Evolutionary conservation across 2,329 filamentous ascomycete species (phyloP).

Genomic region (Cadophora luteo-olivacea): DNA sequence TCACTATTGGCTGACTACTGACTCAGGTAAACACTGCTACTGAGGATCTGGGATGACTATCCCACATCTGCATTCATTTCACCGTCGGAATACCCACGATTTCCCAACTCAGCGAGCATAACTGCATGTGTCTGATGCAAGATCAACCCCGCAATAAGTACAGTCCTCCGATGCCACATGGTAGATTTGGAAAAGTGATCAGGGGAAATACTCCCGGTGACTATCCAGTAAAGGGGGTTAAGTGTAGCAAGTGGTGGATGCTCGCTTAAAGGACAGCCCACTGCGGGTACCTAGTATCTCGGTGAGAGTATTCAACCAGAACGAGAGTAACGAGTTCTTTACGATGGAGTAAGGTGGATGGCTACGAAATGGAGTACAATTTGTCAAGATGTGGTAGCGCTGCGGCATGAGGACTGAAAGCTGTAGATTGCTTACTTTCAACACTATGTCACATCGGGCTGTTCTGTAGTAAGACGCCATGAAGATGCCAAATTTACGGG

Average conservation of each 20-base stretch:
- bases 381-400: slow-evolving; percentile 6
- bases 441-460: neutral
- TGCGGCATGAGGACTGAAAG: neutral
- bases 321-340: neutral
- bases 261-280: neutral
- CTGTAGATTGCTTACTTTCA: neutral
- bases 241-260: neutral
- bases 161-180: neutral
- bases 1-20: too few species aligned
- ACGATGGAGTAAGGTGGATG: neutral
- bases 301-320: neutral
- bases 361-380: neutral
- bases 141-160: neutral
- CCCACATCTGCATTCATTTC: too few species aligned
- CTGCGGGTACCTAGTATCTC: neutral
- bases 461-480: neutral
- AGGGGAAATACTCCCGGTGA: too few species aligned
- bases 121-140: neutral
- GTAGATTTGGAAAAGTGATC: neutral
- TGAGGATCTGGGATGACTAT: too few species aligned
- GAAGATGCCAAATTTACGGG: too few species aligned
- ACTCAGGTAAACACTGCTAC: too few species aligned
- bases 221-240: neutral
- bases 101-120: too few species aligned
- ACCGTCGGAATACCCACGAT: too few species aligned